Conservation (phyloP, 1,284 basidiomycete species). For the Puccinia sorghi region DNA sequence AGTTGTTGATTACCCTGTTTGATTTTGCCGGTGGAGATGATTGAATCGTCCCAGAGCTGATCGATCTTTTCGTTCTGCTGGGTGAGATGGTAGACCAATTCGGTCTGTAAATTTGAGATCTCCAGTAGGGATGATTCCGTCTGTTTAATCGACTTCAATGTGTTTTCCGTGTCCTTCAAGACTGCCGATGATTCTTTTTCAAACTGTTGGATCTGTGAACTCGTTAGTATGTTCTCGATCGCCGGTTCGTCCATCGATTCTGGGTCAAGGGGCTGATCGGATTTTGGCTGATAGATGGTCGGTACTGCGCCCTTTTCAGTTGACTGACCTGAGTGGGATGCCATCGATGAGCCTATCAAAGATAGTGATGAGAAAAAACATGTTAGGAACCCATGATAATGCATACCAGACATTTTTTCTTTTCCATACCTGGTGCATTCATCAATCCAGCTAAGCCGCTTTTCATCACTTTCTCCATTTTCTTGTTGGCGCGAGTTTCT, state of each 20-base stretch:
- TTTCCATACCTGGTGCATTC: slow-evolving; percentile 49
- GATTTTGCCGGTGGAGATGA: slow-evolving; percentile 76
- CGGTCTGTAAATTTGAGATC: slow-evolving; percentile 84
- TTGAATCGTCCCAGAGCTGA: slow-evolving; percentile 82
- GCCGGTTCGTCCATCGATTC: slow-evolving; percentile 62
- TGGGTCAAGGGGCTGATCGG: slow-evolving; percentile 58
- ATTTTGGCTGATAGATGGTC: slow-evolving; percentile 56
- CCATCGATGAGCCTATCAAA: slow-evolving; percentile 20
- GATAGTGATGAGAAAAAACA: background rate
- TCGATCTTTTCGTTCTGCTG: slow-evolving; percentile 85
- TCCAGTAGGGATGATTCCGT: slow-evolving; percentile 84
- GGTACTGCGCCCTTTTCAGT: slow-evolving; percentile 50
- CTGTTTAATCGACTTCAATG: slow-evolving; percentile 78
- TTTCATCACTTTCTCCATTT: slow-evolving; percentile 73
- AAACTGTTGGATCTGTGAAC: slow-evolving; percentile 84
- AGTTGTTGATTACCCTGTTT: slow-evolving; percentile 84
- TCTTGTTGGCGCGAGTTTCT: slow-evolving; percentile 78
- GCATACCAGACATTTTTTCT: slow-evolving; percentile 21
- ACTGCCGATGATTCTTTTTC: slow-evolving; percentile 84
- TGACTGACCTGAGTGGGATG: slow-evolving; percentile 8
- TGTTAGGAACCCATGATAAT: background rate
- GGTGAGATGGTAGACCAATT: slow-evolving; percentile 79
- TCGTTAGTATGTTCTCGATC: slow-evolving; percentile 69
- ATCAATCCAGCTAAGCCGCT: slow-evolving; percentile 66
- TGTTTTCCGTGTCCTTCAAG: slow-evolving; percentile 75